A percentile compares a stretch with the other conserved stretches of the same genome.
phyloP scores from a whole-genome alignment of 2,329 filamentous ascomycete genomes.

The Didymella sp. region DNA sequence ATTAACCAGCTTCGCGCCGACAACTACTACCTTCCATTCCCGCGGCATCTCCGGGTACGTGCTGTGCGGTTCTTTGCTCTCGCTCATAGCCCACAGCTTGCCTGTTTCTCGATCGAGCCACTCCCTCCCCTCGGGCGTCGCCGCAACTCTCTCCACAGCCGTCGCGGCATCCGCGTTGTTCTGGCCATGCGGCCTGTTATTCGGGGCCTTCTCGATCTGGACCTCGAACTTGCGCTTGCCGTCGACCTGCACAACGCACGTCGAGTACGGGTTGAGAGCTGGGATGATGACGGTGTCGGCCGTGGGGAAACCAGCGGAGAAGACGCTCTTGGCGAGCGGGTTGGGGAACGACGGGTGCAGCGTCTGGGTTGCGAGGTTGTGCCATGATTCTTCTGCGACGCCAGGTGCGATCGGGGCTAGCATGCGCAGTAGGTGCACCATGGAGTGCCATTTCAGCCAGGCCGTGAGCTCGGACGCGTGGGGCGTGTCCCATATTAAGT shows the following conservation, averaged over 20 bases:
- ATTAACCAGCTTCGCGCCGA: constrained; percentile 74
- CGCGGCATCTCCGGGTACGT: constrained; percentile 22
- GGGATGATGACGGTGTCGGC: constrained; percentile 58
- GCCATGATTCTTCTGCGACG: constrained; percentile 83
- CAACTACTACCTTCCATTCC: constrained; percentile 66
- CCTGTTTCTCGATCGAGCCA: constrained; percentile 55
- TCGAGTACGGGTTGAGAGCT: constrained; percentile 60
- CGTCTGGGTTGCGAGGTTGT: constrained; percentile 55
- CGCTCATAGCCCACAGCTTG: constrained; percentile 43
- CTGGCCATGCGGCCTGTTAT: neutral
- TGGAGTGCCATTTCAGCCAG: constrained; percentile 58
- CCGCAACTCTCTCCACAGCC: neutral
- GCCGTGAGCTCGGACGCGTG: constrained; percentile 48
- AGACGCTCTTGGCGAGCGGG: constrained; percentile 45
- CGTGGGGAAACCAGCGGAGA: constrained; percentile 64
- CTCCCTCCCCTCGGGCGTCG: constrained; percentile 64
- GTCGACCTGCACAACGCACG: constrained; percentile 77
- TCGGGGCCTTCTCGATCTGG: constrained; percentile 64
- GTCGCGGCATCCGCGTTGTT: no score
- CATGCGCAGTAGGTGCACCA: constrained; percentile 69
- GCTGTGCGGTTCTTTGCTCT: constrained; percentile 13
- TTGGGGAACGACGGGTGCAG: constrained; percentile 5
- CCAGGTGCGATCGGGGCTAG: constrained; percentile 82
- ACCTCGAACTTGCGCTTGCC: constrained; percentile 76
- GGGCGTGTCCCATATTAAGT: constrained; percentile 54